phyloP scores from a whole-genome alignment of 208 protist genomes.

The Trypanosoma caninum region DNA sequence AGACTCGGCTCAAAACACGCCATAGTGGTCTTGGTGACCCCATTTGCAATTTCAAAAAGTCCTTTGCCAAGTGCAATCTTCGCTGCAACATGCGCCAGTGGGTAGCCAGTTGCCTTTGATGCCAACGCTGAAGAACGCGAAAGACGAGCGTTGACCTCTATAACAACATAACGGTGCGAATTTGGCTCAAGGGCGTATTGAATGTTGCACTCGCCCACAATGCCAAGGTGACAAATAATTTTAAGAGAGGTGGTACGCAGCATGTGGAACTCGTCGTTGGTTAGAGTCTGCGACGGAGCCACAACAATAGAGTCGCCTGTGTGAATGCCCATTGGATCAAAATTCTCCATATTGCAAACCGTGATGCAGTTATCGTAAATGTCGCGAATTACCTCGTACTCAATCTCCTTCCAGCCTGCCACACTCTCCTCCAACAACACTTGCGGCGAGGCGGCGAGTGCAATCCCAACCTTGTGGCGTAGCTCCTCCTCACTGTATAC shows the following conservation, averaged over 20 bases:
- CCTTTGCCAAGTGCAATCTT: constrained; percentile 96
- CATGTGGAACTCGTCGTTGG: constrained; percentile 98
- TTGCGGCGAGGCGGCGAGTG: constrained; percentile 90
- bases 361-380: constrained; percentile 99
- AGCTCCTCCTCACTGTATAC: constrained; percentile 85
- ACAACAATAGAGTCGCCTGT: constrained; percentile 99
- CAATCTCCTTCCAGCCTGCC: constrained; percentile 99
- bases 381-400: constrained; percentile 99
- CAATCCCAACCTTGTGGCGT: constrained; percentile 73
- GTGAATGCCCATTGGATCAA: constrained; percentile 97
- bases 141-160: constrained; percentile 98
- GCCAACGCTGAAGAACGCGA: constrained; percentile 96
- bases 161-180: constrained; percentile 97
- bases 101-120: constrained; percentile 99
- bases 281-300: constrained; percentile 97
- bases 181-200: constrained; percentile 98
- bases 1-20: constrained; percentile 98
- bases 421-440: constrained; percentile 97
- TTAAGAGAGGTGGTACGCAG: constrained; percentile 93
- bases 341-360: constrained; percentile 99
- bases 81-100: constrained; percentile 97
- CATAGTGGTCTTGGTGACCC: constrained; percentile 93
- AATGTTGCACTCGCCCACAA: constrained; percentile 99
- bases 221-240: constrained; percentile 95
- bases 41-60: constrained; percentile 91